A percentile compares a stretch with the other conserved stretches of the same genome.
Evolutionary conservation across 2,329 filamentous ascomycete genomes (phyloP).

Genomic region (Fonsecaea nubica): DNA sequence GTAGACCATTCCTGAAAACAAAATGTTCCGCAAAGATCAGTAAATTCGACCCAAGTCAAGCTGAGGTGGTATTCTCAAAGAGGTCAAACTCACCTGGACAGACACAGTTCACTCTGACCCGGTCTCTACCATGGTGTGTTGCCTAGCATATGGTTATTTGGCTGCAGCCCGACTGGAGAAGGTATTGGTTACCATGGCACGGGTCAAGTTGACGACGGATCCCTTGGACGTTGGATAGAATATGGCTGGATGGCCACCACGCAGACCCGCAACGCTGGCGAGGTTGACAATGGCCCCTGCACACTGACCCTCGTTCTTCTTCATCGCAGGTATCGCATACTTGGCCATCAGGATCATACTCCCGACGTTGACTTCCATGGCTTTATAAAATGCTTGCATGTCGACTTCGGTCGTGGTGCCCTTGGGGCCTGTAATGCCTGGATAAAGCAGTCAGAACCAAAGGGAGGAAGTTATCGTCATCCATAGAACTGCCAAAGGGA

Average conservation of each 20-base stretch:
- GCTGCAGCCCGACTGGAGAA: too few species aligned
- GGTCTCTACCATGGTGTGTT: slow-evolving; percentile 58
- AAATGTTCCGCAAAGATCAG: too few species aligned
- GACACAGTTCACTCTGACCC: slow-evolving; percentile 63
- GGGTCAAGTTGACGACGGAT: slow-evolving; percentile 62
- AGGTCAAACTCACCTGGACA: slow-evolving; percentile 55
- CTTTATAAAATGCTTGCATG: slow-evolving; percentile 62
- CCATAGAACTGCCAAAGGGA: background rate
- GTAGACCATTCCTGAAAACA: slow-evolving; percentile 46
- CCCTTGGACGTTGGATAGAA: slow-evolving; percentile 62
- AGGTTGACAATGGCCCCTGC: slow-evolving; percentile 63
- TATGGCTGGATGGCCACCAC: slow-evolving; percentile 59
- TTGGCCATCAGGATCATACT: slow-evolving; percentile 71
- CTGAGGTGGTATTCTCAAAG: background rate
- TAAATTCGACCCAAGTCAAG: too few species aligned
- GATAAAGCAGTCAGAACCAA: background rate
- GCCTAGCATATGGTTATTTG: slow-evolving; percentile 41
- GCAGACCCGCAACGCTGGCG: slow-evolving; percentile 65
- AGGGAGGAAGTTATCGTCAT: too few species aligned
- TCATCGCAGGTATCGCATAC: slow-evolving; percentile 66
- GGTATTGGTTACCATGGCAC: slow-evolving; percentile 52
- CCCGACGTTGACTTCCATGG: slow-evolving; percentile 67
- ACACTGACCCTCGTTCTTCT: slow-evolving; percentile 55
- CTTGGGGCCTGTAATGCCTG: slow-evolving; percentile 57
- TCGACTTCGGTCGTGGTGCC: slow-evolving; percentile 68